phyloP scores from a whole-genome alignment of 1,284 basidiomycete genomes.

The Leccinum pachyderme region DNA sequence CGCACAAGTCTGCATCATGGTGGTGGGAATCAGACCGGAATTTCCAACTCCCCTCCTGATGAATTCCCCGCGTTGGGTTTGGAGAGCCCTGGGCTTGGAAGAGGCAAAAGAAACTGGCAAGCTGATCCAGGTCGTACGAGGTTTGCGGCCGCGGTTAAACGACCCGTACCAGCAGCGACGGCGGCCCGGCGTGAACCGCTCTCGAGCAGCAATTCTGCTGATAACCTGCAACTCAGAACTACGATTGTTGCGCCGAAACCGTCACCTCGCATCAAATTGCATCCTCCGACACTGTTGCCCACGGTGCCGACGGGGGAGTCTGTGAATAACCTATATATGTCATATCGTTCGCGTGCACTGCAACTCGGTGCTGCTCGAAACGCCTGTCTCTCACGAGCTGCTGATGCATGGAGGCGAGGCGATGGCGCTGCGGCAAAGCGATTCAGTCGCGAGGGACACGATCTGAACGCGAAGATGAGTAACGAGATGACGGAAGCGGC shows the following conservation, averaged over 20 bases:
- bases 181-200: constrained; percentile 24
- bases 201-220: constrained; percentile 45
- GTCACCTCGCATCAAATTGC: constrained; percentile 81
- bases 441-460: constrained; percentile 91
- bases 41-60: constrained; percentile 55
- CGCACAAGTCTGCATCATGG: constrained; percentile 57
- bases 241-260: constrained; percentile 79
- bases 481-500: constrained; percentile 83
- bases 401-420: constrained; percentile 91
- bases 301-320: constrained; percentile 83
- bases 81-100: constrained; percentile 30
- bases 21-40: constrained; percentile 36
- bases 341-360: constrained; percentile 81
- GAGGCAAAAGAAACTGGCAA: constrained; percentile 39
- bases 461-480: constrained; percentile 87
- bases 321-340: constrained; percentile 81
- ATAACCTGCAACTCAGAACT: constrained; percentile 60
- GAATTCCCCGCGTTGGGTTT: constrained; percentile 87
- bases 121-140: constrained; percentile 80
- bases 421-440: constrained; percentile 94
- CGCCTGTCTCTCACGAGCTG: constrained; percentile 91
- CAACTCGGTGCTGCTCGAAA: constrained; percentile 92
- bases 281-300: constrained; percentile 80
- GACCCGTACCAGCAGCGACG: constrained; percentile 38
- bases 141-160: constrained; percentile 83